phyloP scores from a whole-genome alignment of 495 filamentous ascomycete species.

The Podospora australis region DNA sequence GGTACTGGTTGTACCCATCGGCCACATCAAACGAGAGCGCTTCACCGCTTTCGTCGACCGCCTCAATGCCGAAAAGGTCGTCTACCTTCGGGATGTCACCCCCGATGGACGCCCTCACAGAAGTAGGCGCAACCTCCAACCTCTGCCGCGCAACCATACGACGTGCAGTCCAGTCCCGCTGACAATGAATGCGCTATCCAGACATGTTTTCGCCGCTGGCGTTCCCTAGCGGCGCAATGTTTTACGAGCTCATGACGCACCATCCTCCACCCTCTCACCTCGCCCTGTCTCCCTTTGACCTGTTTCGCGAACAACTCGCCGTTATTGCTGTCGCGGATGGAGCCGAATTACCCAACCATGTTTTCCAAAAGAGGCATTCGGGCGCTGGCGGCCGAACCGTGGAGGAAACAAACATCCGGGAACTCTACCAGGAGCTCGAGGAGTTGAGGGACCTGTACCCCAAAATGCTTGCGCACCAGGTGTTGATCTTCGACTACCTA shows the following conservation, averaged over 20 bases:
- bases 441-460: conserved; percentile 66
- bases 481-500: conserved; percentile 71
- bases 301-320: conserved; percentile 72
- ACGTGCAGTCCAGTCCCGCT: too few relatives aligned
- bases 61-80: conserved; percentile 71
- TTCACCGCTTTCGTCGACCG: conserved; percentile 73
- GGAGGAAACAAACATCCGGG: conserved; percentile 41
- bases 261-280: conserved; percentile 70
- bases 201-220: conserved; percentile 94
- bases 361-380: conserved; percentile 41
- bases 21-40: conserved; percentile 72
- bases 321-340: conserved; percentile 77
- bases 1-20: conserved; percentile 77
- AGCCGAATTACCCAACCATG: conserved; percentile 45
- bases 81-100: conserved; percentile 85
- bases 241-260: conserved; percentile 83
- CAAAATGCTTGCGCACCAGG: conserved; percentile 67
- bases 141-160: background rate
- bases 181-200: conserved; percentile 33
- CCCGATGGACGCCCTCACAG: conserved; percentile 81
- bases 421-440: conserved; percentile 58
- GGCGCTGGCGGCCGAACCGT: conserved; percentile 34
- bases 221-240: conserved; percentile 80
- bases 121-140: conserved; percentile 50
- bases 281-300: conserved; percentile 75